A percentile compares a stretch with the other conserved stretches of the same genome.
Evolutionary conservation across 1,139 yeast genomes (phyloP).

Genomic region (Protomyces gravidus): DNA sequence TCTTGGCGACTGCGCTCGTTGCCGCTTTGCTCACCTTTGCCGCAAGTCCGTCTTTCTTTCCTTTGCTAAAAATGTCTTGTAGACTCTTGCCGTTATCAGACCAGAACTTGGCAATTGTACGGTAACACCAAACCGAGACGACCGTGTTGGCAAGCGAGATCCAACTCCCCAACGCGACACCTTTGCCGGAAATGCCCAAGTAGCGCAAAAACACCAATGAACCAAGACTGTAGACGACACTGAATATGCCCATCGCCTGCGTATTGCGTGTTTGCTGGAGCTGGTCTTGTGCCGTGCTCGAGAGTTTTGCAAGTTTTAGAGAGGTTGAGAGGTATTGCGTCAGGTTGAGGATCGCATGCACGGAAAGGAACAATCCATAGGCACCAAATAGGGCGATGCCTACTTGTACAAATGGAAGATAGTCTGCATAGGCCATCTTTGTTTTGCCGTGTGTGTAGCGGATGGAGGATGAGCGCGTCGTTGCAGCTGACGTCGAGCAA

Average conservation of each 20-base stretch:
- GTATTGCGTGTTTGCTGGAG: not conserved
- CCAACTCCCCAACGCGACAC: not conserved
- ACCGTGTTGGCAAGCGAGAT: constrained; percentile 1
- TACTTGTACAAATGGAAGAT: not conserved
- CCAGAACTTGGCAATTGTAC: not conserved
- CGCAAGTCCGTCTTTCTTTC: not conserved
- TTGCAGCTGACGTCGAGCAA: no score
- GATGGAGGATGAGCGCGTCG: no score
- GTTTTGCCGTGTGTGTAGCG: not conserved
- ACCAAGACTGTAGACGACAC: not conserved
- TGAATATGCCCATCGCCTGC: not conserved
- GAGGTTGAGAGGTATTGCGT: not conserved
- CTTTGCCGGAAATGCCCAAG: not conserved
- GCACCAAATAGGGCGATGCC: not conserved
- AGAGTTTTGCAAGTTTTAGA: not conserved
- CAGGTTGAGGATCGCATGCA: not conserved
- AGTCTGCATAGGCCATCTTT: not conserved
- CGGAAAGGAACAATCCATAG: not conserved
- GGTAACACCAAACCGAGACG: not conserved
- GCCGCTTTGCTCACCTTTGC: not conserved
- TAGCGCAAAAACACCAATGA: not conserved
- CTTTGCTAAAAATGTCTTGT: not conserved
- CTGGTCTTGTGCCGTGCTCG: not conserved
- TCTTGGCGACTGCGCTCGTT: not conserved
- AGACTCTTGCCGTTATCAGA: not conserved